Base-by-base conservation (phyloP, 129 eudicot genomes). In the Deinandra increscens region DNA sequence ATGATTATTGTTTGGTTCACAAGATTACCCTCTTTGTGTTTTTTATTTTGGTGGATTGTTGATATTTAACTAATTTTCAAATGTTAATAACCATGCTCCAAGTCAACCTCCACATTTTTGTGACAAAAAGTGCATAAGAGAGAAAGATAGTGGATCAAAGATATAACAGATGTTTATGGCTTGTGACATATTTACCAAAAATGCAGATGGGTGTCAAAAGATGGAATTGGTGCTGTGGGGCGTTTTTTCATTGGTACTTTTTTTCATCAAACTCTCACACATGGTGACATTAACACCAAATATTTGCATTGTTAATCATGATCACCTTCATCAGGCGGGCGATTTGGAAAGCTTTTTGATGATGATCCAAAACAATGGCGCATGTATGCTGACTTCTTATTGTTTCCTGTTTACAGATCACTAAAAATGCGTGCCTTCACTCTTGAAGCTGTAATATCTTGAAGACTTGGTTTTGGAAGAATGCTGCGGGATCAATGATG, bases 301-400 rank as follows among this genome's bases (percentile, higher is more conserved):
- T 64, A 11, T 64, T 72, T 13, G 43, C 41, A 13, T 58, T 11
- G 49, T 26, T 73, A 75, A 60, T 17, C 58, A 5, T 37, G 19
- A 18, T 66, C 45, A n/a, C 44, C 37, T 66, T 64, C 72, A 61
- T 67, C 82, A 93, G 97, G 99, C 68, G 99, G 97, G 53, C 70
- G 91, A 60, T 94, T 89, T 77, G 97, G 99, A 19, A 84, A 71
- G 71, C 89, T 94, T 70, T 94, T 94, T 75, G 99, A 94, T 62
- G 93, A 84, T 79, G 99, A 94, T 77, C 99, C 99, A 49, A 94
- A 85, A 79, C 97, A 87, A 69, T 94, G 99, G 99, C 97, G 99
- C 50, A 82, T 94, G 90, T 94, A 89, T 82, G 99, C 99, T 12
- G 99, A 90, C 80, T 94, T 94, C 74, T n/a, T n/a, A n/a, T n/a